phyloP scores from a whole-genome alignment of 176 grass and related monocot species.

The Metroxylon sagu region DNA sequence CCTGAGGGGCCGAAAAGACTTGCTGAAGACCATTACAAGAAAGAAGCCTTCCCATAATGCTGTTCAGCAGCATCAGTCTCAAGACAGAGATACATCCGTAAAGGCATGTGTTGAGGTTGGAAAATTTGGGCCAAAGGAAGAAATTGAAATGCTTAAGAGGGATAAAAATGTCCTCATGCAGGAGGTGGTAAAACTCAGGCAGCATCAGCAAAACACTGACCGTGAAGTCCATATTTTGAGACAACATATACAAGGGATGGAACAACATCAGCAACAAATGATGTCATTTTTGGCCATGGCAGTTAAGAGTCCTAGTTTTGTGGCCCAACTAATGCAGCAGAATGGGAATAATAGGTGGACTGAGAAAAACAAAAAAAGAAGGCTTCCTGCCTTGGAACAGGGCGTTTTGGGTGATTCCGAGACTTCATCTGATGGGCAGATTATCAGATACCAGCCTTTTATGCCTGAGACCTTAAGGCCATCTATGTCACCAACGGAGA shows the following conservation, averaged over 20 bases:
- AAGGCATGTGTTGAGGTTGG: neutral
- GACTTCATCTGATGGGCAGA: conserved; percentile 4
- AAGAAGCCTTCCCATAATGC: conserved; percentile 4
- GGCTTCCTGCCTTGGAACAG: neutral
- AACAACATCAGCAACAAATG: conserved; percentile 13
- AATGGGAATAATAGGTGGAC: conserved; percentile 5
- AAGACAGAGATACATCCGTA: neutral
- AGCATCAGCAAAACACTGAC: conserved; percentile 8
- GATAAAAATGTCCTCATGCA: conserved; percentile 15
- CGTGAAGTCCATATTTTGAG: conserved; percentile 6
- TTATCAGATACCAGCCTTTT: conserved; percentile 15
- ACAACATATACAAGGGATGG: neutral
- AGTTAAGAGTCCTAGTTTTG: conserved; percentile 4
- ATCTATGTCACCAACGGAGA: neutral
- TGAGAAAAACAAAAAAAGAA: conserved; percentile 8
- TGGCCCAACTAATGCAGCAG: conserved; percentile 1
- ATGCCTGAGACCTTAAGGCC: neutral
- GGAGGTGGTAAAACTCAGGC: conserved; percentile 13
- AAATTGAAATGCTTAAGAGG: conserved; percentile 16
- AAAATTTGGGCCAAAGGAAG: neutral
- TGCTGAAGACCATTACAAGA: conserved; percentile 5
- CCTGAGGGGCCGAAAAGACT: neutral
- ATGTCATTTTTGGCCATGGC: conserved; percentile 12
- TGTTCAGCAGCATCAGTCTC: neutral
- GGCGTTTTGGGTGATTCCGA: neutral